Base-by-base conservation (phyloP, 441 rosid species). In the Erodium moschatum region DNA sequence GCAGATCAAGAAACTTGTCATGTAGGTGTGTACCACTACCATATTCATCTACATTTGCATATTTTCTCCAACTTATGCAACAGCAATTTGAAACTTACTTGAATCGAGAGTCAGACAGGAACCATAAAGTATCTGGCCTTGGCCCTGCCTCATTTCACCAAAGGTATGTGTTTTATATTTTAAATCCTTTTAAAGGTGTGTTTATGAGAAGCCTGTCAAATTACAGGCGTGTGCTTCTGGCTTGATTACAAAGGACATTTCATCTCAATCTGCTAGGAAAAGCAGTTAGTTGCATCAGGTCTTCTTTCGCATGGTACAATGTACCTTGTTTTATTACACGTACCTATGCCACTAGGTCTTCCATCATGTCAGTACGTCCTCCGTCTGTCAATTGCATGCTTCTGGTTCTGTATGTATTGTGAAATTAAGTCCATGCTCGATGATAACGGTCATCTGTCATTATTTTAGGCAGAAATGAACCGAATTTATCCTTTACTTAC, bases 1-100 rank as follows among this genome's bases (percentile, higher is more conserved):
- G 72, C 81, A 75, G 74, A 54, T 71, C 82, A 76, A 79, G 81
- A 79, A 83, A 82, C 84, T 67, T 69, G 61, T 76, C 77, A 80
- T 77, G 76, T 67, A 20, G 70, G 67, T 74, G 81, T 80, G 85
- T 84, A 11, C 11, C 83, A n/a, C n/a, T 84, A 78, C 76, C 16
- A 67, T 63, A 76, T 80, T 70, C 71, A 8, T 67, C 68, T 64
- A 67, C 69, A 69, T 72, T 71, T 68, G 67, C 78, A 70, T 75
- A 68, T 70, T 48, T 65, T 72, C 67, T 56, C n/a, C 70, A 70
- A 72, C 77, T 64, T 70, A 56, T 68, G 74, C 68, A 38, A 75
- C 72, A 71, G 27, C 27, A 24, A 24, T 24, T 24, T 24, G 27
- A 24, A 24, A 24, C 27, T 24, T 24, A 24, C 27, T 24, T 24